Percentiles rank a stretch among this genome's conserved stretches.
These are phyloP conservation scores for Cydonia oblonga DNA, from an alignment of 331 rosid species.

Conservation along the genomic window DNA sequence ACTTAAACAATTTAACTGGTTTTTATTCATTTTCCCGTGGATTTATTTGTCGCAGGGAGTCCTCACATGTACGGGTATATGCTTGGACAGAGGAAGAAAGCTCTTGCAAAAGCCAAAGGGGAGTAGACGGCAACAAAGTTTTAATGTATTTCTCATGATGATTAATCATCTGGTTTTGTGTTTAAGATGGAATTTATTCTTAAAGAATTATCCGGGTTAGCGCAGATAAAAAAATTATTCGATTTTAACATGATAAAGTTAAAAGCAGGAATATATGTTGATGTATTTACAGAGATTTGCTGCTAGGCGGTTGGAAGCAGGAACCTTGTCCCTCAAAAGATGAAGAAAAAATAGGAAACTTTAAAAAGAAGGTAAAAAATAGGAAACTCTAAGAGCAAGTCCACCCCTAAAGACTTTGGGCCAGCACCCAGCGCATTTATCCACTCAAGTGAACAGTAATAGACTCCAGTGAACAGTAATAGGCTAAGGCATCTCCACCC, in stretches of 20 bases:
- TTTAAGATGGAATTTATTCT: background rate
- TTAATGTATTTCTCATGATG: background rate
- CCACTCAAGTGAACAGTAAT: no score
- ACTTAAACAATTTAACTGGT: background rate
- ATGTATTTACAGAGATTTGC: background rate
- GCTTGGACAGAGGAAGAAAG: constrained; percentile 78
- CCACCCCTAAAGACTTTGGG: no score
- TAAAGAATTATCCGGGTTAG: background rate
- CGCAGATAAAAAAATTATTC: background rate
- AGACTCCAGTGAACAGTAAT: no score
- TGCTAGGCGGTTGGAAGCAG: background rate
- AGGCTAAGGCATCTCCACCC: no score
- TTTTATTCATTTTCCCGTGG: constrained; percentile 3
- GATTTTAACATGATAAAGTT: background rate
- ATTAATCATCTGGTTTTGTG: background rate
- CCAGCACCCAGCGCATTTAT: no score
- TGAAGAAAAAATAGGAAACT: no score
- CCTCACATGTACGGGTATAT: constrained; percentile 73
- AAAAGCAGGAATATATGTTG: background rate
- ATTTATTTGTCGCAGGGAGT: constrained; percentile 44
- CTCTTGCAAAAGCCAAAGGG: constrained; percentile 58
- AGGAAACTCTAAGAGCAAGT: no score
- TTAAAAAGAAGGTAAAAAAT: no score
- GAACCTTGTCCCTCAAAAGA: background rate
- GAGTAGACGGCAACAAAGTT: constrained; percentile 24